Evolutionary conservation across 2,329 filamentous ascomycete genomes (phyloP).

Genomic region (Biscogniauxia mediterranea): DNA sequence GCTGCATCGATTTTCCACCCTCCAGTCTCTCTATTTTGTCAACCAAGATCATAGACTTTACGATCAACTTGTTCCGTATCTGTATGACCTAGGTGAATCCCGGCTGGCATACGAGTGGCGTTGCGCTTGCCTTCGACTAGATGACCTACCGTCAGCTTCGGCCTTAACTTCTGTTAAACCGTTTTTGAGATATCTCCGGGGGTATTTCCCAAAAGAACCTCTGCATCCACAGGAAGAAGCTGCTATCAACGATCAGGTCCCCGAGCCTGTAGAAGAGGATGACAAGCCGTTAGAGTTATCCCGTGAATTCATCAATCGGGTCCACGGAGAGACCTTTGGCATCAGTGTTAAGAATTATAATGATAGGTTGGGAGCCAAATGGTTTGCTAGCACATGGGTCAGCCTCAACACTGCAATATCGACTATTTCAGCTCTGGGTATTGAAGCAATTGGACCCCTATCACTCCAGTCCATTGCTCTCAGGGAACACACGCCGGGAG

Average conservation of each 20-base stretch:
- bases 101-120: slow-evolving; percentile 49
- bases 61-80: slow-evolving; percentile 49
- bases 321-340: slow-evolving; percentile 39
- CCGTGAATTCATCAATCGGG: slow-evolving; percentile 37
- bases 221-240: slow-evolving; percentile 39
- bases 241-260: slow-evolving; percentile 10
- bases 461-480: slow-evolving; percentile 76
- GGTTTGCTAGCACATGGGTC: slow-evolving; percentile 73
- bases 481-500: slow-evolving; percentile 55
- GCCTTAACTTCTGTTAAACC: slow-evolving; percentile 38
- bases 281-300: slow-evolving; percentile 22
- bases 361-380: slow-evolving; percentile 71
- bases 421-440: slow-evolving; percentile 67
- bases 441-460: slow-evolving; percentile 70
- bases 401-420: slow-evolving; percentile 68
- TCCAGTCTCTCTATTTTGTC: slow-evolving; percentile 46
- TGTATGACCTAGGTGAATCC: slow-evolving; percentile 48
- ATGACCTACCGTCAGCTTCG: slow-evolving; percentile 41
- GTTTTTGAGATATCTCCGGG: slow-evolving; percentile 47
- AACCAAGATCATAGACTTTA: slow-evolving; percentile 46
- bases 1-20: slow-evolving; percentile 36
- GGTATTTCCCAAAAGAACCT: slow-evolving; percentile 43
- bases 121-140: slow-evolving; percentile 37
- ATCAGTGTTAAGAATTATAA: slow-evolving; percentile 51
- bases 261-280: slow-evolving; percentile 10